Percentiles rank a stretch among this genome's conserved stretches.
phyloP scores from a whole-genome alignment of 371 early-diverging fungal species.

The Actinomucor elegans region DNA sequence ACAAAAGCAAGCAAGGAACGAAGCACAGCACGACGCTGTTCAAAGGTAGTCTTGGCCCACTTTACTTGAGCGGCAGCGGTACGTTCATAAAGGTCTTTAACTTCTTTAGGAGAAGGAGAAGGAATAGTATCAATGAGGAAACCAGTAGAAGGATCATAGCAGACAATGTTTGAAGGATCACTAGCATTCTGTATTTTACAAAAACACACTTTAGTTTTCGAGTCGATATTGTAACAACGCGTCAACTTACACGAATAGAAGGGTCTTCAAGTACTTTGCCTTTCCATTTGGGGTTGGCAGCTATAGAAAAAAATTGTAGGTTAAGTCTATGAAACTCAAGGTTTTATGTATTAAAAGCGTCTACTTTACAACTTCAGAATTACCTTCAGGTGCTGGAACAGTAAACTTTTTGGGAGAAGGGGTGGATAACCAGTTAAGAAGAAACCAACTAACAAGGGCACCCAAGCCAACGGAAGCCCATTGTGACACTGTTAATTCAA shows the following conservation, averaged over 20 bases:
- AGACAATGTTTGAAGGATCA: slow-evolving; percentile 65
- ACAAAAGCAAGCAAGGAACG: slow-evolving; percentile 72
- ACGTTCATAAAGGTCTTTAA: slow-evolving; percentile 54
- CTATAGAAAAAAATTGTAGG: slow-evolving; percentile 15
- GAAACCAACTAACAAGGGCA: slow-evolving; percentile 32
- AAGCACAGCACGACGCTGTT: slow-evolving; percentile 74
- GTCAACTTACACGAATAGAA: slow-evolving; percentile 45
- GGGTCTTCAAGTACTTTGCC: slow-evolving; percentile 56
- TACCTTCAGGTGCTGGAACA: slow-evolving; percentile 41
- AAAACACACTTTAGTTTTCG: too few relatives aligned
- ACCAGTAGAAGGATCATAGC: slow-evolving; percentile 90
- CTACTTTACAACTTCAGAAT: slow-evolving; percentile 11
- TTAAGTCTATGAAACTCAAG: background rate
- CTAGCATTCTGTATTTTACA: slow-evolving; percentile 43
- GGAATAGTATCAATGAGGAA: slow-evolving; percentile 66
- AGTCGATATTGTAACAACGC: background rate
- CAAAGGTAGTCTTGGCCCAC: slow-evolving; percentile 77
- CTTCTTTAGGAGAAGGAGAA: slow-evolving; percentile 58
- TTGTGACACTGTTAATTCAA: slow-evolving; percentile 7
- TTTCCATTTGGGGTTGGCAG: slow-evolving; percentile 53
- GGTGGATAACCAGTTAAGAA: slow-evolving; percentile 29
- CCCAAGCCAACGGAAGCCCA: slow-evolving; percentile 30
- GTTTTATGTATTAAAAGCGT: too few relatives aligned
- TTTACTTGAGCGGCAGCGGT: slow-evolving; percentile 69
- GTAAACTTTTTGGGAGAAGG: slow-evolving; percentile 37